phyloP scores from a whole-genome alignment of 805 yeast genomes.

The Dipodascus geniculatus region DNA sequence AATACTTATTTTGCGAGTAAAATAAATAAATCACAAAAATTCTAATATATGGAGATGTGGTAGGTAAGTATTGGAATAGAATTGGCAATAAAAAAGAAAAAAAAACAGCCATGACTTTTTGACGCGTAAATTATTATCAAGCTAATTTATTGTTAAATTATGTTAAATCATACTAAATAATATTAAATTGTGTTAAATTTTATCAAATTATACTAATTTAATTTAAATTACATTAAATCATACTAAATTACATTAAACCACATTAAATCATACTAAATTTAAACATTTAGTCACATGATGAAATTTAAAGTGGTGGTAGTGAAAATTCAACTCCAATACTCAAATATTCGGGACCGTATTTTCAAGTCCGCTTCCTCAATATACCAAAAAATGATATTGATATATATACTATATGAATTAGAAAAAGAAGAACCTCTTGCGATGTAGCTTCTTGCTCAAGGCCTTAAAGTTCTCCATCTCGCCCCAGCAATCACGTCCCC shows the following conservation, averaged over 20 bases:
- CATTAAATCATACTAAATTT: not conserved
- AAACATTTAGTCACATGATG: too few species aligned
- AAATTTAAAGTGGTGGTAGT: too few species aligned
- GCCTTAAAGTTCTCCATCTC: constrained; percentile 84
- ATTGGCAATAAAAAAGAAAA: not conserved
- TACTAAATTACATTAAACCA: too few species aligned
- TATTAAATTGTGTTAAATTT: not conserved
- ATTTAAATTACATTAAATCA: too few species aligned
- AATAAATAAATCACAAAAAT: not conserved
- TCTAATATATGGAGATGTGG: not conserved
- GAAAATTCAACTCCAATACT: too few species aligned
- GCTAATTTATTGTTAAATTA: not conserved
- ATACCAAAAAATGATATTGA: too few species aligned
- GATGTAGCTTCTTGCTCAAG: constrained; percentile 43
- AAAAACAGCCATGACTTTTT: not conserved
- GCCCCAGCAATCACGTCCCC: constrained; percentile 96
- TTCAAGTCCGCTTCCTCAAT: too few species aligned
- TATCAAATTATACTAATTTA: not conserved
- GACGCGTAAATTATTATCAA: too few species aligned
- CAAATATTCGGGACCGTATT: too few species aligned
- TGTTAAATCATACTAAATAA: not conserved
- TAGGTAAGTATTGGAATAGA: not conserved
- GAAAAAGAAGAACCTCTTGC: constrained; percentile 23
- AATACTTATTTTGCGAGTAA: not conserved
- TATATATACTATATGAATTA: too few species aligned